A percentile compares a stretch with the other conserved stretches of the same genome.
phyloP scores from a whole-genome alignment of 179 eudicot genomes.

The Silene noctiflora region DNA sequence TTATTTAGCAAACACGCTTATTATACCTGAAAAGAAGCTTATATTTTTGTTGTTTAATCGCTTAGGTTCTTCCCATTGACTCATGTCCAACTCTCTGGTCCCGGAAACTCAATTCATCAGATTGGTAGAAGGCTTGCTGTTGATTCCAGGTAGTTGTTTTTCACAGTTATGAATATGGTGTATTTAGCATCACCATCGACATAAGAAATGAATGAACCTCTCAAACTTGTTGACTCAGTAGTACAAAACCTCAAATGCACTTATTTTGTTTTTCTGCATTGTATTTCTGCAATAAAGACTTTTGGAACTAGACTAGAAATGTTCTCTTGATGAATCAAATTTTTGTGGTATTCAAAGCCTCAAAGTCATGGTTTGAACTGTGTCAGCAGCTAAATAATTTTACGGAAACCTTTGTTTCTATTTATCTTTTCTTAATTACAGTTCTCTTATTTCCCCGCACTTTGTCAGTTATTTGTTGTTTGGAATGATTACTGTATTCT shows the following conservation, averaged over 20 bases:
- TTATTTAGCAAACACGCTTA: neutral
- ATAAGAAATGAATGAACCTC: neutral
- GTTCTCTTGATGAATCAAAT: neutral
- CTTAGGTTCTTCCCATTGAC: constrained; percentile 78
- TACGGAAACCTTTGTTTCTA: no score
- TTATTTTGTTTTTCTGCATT: neutral
- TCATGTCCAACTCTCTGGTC: constrained; percentile 72
- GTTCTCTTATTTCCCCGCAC: constrained; percentile 8
- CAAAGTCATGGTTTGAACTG: constrained; percentile 10
- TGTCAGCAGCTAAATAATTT: neutral
- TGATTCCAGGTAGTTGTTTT: constrained; percentile 58
- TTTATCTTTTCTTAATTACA: neutral
- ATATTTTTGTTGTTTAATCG: constrained; percentile 23
- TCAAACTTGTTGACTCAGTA: neutral
- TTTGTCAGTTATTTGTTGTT: constrained; percentile 9
- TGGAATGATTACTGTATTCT: constrained; percentile 4
- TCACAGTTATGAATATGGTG: constrained; percentile 1
- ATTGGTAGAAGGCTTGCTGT: constrained; percentile 87
- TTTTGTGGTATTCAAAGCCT: constrained; percentile 6
- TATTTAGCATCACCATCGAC: no score
- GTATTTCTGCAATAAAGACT: neutral
- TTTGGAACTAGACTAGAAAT: neutral
- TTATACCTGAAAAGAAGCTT: constrained; percentile 5
- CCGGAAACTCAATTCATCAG: constrained; percentile 77
- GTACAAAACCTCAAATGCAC: constrained; percentile 1